Base-by-base conservation (phyloP, 345 rosid species). In the Salix udensis region DNA sequence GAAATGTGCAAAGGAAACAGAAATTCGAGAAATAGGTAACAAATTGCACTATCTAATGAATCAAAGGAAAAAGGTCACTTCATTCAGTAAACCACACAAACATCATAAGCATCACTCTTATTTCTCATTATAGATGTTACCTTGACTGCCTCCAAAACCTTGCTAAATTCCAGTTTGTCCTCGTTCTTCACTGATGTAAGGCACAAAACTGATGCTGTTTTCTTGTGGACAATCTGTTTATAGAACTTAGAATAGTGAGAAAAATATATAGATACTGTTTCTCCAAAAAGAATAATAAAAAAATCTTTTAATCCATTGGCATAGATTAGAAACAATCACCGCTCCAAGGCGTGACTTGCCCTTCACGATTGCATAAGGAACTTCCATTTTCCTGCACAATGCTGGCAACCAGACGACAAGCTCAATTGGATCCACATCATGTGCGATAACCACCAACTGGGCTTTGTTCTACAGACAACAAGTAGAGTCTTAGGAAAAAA, bases 321-420 rank as follows among this genome's bases (percentile, higher is more conserved):
- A 3, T 15, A 21, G 36, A 6, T 7, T 48, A 48, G 65, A 66
- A 50, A 40, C 21, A 18, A 50, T 76, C 87, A 89, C 93, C 77
- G 92, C 81, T 85, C 93, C 93, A 77, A 91, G 83, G 18, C 95
- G 87, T 9, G 95, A 79, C 80, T 91, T 91, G 2, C 93, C 96
- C 83, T 91, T 91, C 75, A 91, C 96, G 67, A 91, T 75, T 87
- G 85, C 91, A 86, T 91, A 91, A 0, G 96, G 96, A 31, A 91
- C 88, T 82, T 91, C 96, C 93, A 91, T 89, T 83, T 91, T 91
- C 34, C 96, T 83, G 81, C 96, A 91, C 16, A 91, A 79, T 34
- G 96, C 91, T 40, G 96, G 96, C 39, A 91, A 75, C 96, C 96
- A 91, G 7, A 91, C 92, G 53, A 91, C 96, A 85, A 89, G 78